Conservation (phyloP, 352 stramenopile species). For the Globisporangium ultimum region DNA sequence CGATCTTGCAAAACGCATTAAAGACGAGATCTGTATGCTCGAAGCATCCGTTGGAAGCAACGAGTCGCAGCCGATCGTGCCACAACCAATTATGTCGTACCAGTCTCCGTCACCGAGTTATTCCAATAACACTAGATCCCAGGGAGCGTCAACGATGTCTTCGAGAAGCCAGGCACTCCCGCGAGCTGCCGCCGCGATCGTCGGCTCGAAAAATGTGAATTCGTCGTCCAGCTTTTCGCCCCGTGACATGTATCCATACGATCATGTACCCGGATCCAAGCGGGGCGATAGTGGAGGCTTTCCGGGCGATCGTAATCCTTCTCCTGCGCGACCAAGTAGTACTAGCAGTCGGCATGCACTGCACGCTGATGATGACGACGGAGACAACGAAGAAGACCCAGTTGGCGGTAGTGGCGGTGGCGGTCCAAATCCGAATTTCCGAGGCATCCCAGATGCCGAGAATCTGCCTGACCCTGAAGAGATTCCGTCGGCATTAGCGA, state of each 20-base stretch:
- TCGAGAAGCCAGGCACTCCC: conserved; percentile 45
- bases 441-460: conserved; percentile 64
- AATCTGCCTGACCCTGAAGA: conserved; percentile 71
- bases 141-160: conserved; percentile 5
- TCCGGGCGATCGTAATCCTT: conserved; percentile 7
- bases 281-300: conserved; percentile 4
- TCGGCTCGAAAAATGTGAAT: conserved; percentile 22
- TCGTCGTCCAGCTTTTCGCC: conserved; percentile 55
- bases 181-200: conserved; percentile 27
- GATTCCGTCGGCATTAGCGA: conserved; percentile 56
- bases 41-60: conserved; percentile 61
- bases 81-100: not conserved
- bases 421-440: conserved; percentile 48
- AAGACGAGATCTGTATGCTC: conserved; percentile 79
- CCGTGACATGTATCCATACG: conserved; percentile 63
- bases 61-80: conserved; percentile 56
- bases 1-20: conserved; percentile 88
- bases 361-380: conserved; percentile 3
- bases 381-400: conserved; percentile 26
- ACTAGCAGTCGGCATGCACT: conserved; percentile 1
- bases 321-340: conserved; percentile 15
- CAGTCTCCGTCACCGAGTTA: conserved; percentile 6
- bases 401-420: conserved; percentile 11
- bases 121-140: not conserved
- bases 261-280: conserved; percentile 15